phyloP scores from a whole-genome alignment of 495 filamentous ascomycete species.

The Aspergillus heteromorphus region DNA sequence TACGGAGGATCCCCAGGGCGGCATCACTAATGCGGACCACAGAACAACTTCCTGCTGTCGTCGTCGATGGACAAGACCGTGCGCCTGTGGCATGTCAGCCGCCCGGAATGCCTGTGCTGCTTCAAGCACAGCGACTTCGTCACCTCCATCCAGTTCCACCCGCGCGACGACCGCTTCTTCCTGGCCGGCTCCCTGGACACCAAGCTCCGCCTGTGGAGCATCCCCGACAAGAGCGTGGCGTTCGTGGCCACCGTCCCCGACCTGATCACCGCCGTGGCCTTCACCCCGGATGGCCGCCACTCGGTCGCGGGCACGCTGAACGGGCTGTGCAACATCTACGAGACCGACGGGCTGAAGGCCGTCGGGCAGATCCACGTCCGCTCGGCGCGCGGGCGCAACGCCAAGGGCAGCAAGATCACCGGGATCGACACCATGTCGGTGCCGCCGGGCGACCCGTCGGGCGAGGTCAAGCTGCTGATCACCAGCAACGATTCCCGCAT shows the following conservation, averaged over 20 bases:
- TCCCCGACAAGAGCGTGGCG: constrained; percentile 91
- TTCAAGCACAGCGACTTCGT: constrained; percentile 98
- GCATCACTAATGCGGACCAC: constrained; percentile 5
- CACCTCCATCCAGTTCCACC: constrained; percentile 91
- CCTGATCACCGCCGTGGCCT: constrained; percentile 88
- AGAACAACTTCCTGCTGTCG: constrained; percentile 94
- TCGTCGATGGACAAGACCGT: constrained; percentile 99
- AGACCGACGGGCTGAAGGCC: constrained; percentile 86
- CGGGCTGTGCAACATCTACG: constrained; percentile 86
- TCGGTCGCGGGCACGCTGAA: constrained; percentile 85
- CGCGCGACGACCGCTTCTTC: constrained; percentile 93
- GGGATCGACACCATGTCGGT: constrained; percentile 75
- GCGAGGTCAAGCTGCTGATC: constrained; percentile 79
- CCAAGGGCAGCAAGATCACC: constrained; percentile 96
- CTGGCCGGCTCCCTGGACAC: constrained; percentile 89
- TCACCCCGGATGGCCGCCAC: constrained; percentile 85
- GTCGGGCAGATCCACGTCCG: constrained; percentile 83
- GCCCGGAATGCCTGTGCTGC: constrained; percentile 82
- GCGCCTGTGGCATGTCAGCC: constrained; percentile 84
- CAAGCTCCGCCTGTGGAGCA: constrained; percentile 92
- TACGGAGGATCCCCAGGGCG: not conserved
- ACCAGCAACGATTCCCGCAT: constrained; percentile 95
- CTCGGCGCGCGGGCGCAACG: constrained; percentile 84
- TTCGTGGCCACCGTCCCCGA: constrained; percentile 80
- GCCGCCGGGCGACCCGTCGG: constrained; percentile 56